Percentiles rank a stretch among this genome's conserved stretches.
These are phyloP conservation scores for Saccharomyces hybrid DNA, from an alignment of 1,139 yeast species.

Conservation along the genomic window DNA sequence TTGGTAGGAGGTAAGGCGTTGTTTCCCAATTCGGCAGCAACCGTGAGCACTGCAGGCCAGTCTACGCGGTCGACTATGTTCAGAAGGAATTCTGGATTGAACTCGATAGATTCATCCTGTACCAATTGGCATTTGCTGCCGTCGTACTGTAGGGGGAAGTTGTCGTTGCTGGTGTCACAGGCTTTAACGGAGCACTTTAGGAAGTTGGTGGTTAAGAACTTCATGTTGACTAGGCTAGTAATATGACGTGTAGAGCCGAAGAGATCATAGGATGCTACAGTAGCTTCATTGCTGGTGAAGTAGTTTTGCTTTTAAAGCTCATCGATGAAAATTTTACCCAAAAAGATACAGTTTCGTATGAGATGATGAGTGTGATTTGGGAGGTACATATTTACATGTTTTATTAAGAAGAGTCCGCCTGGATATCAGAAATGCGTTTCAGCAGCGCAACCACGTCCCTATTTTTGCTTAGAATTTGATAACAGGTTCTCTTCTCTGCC, in stretches of 20 bases:
- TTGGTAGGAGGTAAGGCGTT: slow-evolving; percentile 46
- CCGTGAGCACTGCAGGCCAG: slow-evolving; percentile 76
- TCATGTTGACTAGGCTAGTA: slow-evolving; percentile 43
- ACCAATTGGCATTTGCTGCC: slow-evolving; percentile 56
- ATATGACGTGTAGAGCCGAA: neutral
- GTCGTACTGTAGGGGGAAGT: slow-evolving; percentile 73
- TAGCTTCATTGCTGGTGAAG: neutral
- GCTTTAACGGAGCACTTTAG: slow-evolving; percentile 86
- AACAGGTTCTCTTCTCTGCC: slow-evolving; percentile 1
- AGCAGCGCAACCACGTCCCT: neutral
- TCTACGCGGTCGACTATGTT: slow-evolving; percentile 78
- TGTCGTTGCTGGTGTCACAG: slow-evolving; percentile 65
- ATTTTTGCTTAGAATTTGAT: slow-evolving; percentile 2
- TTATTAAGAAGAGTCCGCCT: neutral
- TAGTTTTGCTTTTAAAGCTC: neutral
- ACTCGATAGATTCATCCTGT: slow-evolving; percentile 68
- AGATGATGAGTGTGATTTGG: neutral
- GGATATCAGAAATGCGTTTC: neutral
- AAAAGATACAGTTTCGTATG: neutral
- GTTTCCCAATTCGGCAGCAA: slow-evolving; percentile 71
- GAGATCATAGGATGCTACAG: neutral
- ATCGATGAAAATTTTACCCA: neutral
- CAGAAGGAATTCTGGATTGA: slow-evolving; percentile 69
- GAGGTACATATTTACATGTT: neutral
- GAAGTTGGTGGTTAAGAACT: slow-evolving; percentile 88